Evolutionary conservation across 495 filamentous ascomycete genomes (phyloP).

Genomic region (Podospora appendiculata): DNA sequence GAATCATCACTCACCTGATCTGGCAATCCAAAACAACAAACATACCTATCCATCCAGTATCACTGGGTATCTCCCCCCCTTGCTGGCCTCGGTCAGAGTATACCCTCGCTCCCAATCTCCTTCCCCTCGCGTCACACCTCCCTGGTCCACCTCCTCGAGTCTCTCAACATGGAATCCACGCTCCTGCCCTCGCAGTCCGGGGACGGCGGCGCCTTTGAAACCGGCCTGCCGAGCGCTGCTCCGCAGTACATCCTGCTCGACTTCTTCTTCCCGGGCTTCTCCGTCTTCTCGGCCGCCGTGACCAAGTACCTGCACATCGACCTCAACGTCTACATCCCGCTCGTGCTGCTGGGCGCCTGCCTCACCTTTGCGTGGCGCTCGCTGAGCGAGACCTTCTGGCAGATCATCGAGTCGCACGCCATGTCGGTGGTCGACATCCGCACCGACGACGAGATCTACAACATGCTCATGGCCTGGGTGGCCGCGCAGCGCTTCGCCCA

Average conservation of each 20-base stretch:
- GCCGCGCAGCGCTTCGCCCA: conserved; percentile 52
- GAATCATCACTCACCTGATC: too few species aligned
- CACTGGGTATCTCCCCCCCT: too few species aligned
- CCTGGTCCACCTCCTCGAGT: not conserved
- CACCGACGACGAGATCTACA: conserved; percentile 61
- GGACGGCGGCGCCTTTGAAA: not conserved
- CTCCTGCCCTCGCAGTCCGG: not conserved
- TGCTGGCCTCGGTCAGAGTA: too few species aligned
- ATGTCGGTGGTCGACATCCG: conserved; percentile 59
- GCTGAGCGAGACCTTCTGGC: conserved; percentile 33
- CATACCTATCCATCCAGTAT: too few species aligned
- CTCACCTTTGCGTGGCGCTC: conserved; percentile 46
- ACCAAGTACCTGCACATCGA: conserved; percentile 60
- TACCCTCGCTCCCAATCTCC: not conserved
- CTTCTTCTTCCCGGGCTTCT: conserved; percentile 66
- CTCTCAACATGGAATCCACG: not conserved
- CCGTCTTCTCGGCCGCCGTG: conserved; percentile 51
- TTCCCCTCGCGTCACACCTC: not conserved
- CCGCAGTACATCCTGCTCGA: conserved; percentile 51
- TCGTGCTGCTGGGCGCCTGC: conserved; percentile 43
- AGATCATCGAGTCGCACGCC: conserved; percentile 34
- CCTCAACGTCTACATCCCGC: conserved; percentile 60
- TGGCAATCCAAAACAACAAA: too few species aligned
- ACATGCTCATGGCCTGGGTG: conserved; percentile 64
- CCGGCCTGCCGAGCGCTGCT: not conserved